Percentiles rank a stretch among this genome's conserved stretches.
Conservation (phyloP, 2,329 filamentous ascomycete species). For the Celoporthe dispersa region DNA sequence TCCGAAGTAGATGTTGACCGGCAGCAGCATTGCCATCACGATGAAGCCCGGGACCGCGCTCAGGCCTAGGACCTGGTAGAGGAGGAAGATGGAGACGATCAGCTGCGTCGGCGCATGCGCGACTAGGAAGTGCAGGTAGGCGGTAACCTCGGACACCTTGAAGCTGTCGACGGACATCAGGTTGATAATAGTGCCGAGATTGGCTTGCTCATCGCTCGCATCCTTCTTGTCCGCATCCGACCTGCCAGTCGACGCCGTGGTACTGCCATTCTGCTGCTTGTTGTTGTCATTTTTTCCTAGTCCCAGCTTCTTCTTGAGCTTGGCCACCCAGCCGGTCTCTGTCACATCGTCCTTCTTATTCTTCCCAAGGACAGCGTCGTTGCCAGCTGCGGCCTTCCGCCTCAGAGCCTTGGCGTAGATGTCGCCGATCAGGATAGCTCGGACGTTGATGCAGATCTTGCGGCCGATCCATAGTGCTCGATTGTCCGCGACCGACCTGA, state of each 20-base stretch:
- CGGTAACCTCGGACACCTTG: slow-evolving; percentile 93
- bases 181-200: slow-evolving; percentile 98
- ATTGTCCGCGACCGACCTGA: slow-evolving; percentile 82
- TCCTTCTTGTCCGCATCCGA: slow-evolving; percentile 38
- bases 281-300: slow-evolving; percentile 62
- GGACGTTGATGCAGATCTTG: slow-evolving; percentile 89
- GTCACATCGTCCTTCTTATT: slow-evolving; percentile 44
- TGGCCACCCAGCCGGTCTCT: slow-evolving; percentile 50
- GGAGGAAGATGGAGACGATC: slow-evolving; percentile 75
- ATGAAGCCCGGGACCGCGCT: slow-evolving; percentile 93
- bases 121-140: slow-evolving; percentile 95
- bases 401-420: slow-evolving; percentile 96
- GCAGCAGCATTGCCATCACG: slow-evolving; percentile 86
- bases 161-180: slow-evolving; percentile 99
- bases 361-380: slow-evolving; percentile 73
- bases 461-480: slow-evolving; percentile 92
- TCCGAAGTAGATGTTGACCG: slow-evolving; percentile 87
- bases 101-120: slow-evolving; percentile 90
- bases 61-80: slow-evolving; percentile 88
- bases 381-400: slow-evolving; percentile 80
- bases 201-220: slow-evolving; percentile 73
- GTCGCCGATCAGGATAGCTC: slow-evolving; percentile 94
- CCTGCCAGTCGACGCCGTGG: slow-evolving; percentile 26
- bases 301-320: slow-evolving; percentile 61
- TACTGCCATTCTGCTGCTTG: slow-evolving; percentile 46